Base-by-base conservation (phyloP, 2,329 filamentous ascomycete species). In the Chaetomium olivaceum region DNA sequence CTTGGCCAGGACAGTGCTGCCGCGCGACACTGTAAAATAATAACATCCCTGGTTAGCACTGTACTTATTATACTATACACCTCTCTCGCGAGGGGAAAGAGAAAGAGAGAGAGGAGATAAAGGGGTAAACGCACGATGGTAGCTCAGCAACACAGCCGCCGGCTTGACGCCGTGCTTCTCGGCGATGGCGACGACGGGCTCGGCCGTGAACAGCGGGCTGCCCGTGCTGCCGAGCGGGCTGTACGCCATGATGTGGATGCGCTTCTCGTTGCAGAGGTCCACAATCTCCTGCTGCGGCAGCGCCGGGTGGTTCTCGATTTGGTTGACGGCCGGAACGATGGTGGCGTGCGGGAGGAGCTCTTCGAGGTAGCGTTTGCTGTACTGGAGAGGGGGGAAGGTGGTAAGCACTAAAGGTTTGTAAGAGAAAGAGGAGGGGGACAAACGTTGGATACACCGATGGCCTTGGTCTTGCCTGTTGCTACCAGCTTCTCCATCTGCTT, bases 191-290 rank as follows among this genome's bases (percentile, higher is more conserved):
- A 89, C 79, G 43, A 89, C 82, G 1, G 86, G 83, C 74, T 86
- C 87, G 64, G 87, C 86, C 68, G 84, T 83, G 72, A 91, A 80
- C 66, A 91, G 80, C 61, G 89, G 88, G 14, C 87, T 84, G 55
- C 87, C 86, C 4, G 88, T 86, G 78, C 83, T 86, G 46, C 87
- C 87, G 0, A 89, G 79, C n/a, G 86, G 87, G 71, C 83, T 86
- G 80, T 92, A 93, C 19, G 90, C 89, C 70, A 91, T 88, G 74
- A 92, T 79, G 73, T 90, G 84, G 67, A 93, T 91, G 64, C 85
- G 86, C 77, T 90, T 89, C 65, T 82, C 79, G 66, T 84, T 84
- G 82, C 88, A 91, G 71, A 87, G 84, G 68, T 90, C 85, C 67
- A 90, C 85, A 67, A 92, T 86, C 68, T 91, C 87, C 71, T 90